Evolutionary conservation across 1,284 basidiomycete species (phyloP).

Genomic region (Macrocybe sp.): DNA sequence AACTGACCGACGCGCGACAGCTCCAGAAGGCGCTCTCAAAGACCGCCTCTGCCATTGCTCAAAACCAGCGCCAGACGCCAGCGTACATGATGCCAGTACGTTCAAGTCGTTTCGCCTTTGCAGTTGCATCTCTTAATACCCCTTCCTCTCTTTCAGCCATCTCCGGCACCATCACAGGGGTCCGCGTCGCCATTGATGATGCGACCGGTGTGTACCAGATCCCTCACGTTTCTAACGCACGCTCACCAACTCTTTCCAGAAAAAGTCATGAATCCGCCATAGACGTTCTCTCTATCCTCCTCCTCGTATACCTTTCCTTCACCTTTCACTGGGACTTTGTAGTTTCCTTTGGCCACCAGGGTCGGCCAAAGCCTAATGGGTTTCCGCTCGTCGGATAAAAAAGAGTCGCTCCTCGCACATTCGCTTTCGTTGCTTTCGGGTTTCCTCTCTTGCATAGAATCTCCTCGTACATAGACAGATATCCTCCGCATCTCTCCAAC

Average conservation of each 20-base stretch:
- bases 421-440: constrained; percentile 28
- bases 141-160: constrained; percentile 21
- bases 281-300: constrained; percentile 4
- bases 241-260: constrained; percentile 18
- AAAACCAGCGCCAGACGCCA: constrained; percentile 21
- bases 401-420: constrained; percentile 6
- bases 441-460: not conserved
- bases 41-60: constrained; percentile 32
- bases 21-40: constrained; percentile 47
- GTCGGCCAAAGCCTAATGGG: constrained; percentile 9
- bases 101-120: constrained; percentile 9
- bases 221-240: no score
- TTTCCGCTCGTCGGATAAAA: no score
- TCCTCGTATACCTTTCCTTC: constrained; percentile 8
- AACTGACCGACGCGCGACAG: constrained; percentile 20
- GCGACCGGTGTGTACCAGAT: no score
- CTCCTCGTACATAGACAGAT: constrained; percentile 20
- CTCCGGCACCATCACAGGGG: constrained; percentile 28
- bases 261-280: constrained; percentile 30
- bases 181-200: constrained; percentile 49
- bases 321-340: constrained; percentile 24
- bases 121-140: not conserved
- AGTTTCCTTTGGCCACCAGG: constrained; percentile 19
- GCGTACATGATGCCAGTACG: constrained; percentile 36
- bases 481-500: constrained; percentile 10